Conservation (phyloP, 2,329 filamentous ascomycete genomes). For the Basipetospora chlamydospora region DNA sequence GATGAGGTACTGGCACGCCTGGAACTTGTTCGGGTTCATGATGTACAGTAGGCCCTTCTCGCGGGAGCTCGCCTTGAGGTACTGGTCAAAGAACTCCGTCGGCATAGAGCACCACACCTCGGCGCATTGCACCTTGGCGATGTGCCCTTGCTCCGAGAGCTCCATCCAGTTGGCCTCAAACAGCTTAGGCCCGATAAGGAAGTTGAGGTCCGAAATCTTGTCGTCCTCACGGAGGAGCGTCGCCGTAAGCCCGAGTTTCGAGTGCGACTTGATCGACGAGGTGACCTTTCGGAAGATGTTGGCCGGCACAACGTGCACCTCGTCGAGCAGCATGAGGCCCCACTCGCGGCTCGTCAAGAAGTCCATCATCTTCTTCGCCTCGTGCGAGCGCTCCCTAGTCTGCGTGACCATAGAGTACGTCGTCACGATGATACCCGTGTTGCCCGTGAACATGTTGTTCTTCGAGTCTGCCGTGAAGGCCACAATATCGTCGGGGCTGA, state of each 20-base stretch:
- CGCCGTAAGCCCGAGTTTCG: constrained; percentile 86
- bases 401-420: constrained; percentile 99
- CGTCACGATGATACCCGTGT: constrained; percentile 90
- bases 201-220: constrained; percentile 95
- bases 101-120: constrained; percentile 99
- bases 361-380: constrained; percentile 95
- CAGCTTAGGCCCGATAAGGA: constrained; percentile 89
- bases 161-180: constrained; percentile 99
- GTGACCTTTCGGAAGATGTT: constrained; percentile 94
- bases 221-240: constrained; percentile 92
- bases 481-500: constrained; percentile 78
- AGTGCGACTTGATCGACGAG: constrained; percentile 82
- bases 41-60: constrained; percentile 55
- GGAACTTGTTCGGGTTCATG: constrained; percentile 96
- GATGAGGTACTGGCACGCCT: constrained; percentile 95
- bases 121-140: constrained; percentile 91
- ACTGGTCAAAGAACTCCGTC: constrained; percentile 93
- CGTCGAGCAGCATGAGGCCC: constrained; percentile 93
- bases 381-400: constrained; percentile 72
- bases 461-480: constrained; percentile 94
- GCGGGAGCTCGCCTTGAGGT: constrained; percentile 52
- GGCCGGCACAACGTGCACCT: constrained; percentile 94
- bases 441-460: constrained; percentile 62
- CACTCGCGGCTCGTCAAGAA: constrained; percentile 83
- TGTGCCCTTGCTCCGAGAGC: constrained; percentile 88